Evolutionary conservation across 1,284 basidiomycete genomes (phyloP).

Genomic region (Malassezia globosa): DNA sequence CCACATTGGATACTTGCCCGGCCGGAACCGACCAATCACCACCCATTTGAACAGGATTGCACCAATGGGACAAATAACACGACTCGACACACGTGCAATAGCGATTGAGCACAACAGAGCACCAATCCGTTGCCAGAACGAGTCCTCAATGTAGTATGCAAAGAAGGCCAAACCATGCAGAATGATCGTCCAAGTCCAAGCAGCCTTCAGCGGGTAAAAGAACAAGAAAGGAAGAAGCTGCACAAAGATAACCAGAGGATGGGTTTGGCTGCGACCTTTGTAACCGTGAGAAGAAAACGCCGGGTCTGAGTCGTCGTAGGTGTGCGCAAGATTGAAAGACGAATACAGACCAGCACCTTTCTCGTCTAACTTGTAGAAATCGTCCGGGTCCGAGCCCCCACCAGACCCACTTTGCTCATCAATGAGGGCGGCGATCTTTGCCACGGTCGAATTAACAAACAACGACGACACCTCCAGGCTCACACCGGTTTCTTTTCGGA

Average conservation of each 20-base stretch:
- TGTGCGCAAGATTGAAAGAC: constrained; percentile 24
- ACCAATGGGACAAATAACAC: constrained; percentile 45
- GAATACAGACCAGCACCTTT: constrained; percentile 34
- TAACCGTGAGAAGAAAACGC: constrained; percentile 42
- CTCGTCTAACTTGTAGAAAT: constrained; percentile 40
- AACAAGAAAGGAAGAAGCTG: constrained; percentile 42
- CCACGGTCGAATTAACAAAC: constrained; percentile 45
- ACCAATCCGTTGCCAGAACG: constrained; percentile 46
- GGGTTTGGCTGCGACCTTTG: constrained; percentile 40
- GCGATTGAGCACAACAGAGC: constrained; percentile 41
- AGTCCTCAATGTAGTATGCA: constrained; percentile 45
- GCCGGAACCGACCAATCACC: constrained; percentile 44
- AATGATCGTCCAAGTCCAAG: constrained; percentile 47
- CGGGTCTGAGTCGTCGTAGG: constrained; percentile 36
- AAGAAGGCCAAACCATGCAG: constrained; percentile 46
- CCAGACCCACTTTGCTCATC: constrained; percentile 38
- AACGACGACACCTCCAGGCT: constrained; percentile 43
- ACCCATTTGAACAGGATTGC: constrained; percentile 48
- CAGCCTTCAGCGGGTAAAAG: constrained; percentile 46
- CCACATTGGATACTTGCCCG: constrained; percentile 47
- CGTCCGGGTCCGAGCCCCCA: constrained; percentile 31
- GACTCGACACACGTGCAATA: constrained; percentile 42
- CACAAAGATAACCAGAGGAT: constrained; percentile 41
- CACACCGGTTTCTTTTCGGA: constrained; percentile 46
- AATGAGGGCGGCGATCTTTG: constrained; percentile 39